A percentile compares a stretch with the other conserved stretches of the same genome.
phyloP scores from a whole-genome alignment of 768 basidiomycete species.

The Cystofilobasidium bisporidii region DNA sequence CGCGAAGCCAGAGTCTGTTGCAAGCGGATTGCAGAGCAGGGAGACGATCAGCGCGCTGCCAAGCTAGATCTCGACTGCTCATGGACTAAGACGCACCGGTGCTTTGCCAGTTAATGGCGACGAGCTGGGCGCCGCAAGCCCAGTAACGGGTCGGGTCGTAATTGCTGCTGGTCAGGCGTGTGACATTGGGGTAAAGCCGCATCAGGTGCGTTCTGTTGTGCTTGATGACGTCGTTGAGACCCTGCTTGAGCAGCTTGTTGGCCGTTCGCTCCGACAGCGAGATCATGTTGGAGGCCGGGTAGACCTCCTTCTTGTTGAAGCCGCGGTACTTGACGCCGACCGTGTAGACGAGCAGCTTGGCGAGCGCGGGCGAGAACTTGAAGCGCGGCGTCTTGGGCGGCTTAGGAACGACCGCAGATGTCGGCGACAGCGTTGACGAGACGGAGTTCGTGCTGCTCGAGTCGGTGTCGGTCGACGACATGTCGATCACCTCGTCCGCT shows the following conservation, averaged over 20 bases:
- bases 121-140: slow-evolving; percentile 78
- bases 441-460: slow-evolving; percentile 15
- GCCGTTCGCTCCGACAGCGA: slow-evolving; percentile 78
- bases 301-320: slow-evolving; percentile 72
- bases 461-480: slow-evolving; percentile 17
- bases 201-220: slow-evolving; percentile 77
- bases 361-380: slow-evolving; percentile 55
- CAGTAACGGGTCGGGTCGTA: slow-evolving; percentile 83
- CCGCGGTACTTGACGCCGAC: slow-evolving; percentile 91
- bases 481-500: slow-evolving; percentile 1
- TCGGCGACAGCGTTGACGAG: background rate
- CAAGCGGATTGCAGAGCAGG: background rate
- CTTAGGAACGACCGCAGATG: background rate
- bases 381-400: background rate
- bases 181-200: slow-evolving; percentile 76
- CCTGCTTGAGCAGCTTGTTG: slow-evolving; percentile 59
- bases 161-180: slow-evolving; percentile 70
- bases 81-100: too few relatives aligned
- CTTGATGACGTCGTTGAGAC: slow-evolving; percentile 57
- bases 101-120: slow-evolving; percentile 96
- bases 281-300: slow-evolving; percentile 81
- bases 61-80: too few relatives aligned
- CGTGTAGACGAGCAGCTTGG: slow-evolving; percentile 77
- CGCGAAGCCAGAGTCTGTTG: slow-evolving; percentile 76
- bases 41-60: too few relatives aligned